phyloP scores from a whole-genome alignment of 306 rosid genomes.

The Vicia faba region DNA sequence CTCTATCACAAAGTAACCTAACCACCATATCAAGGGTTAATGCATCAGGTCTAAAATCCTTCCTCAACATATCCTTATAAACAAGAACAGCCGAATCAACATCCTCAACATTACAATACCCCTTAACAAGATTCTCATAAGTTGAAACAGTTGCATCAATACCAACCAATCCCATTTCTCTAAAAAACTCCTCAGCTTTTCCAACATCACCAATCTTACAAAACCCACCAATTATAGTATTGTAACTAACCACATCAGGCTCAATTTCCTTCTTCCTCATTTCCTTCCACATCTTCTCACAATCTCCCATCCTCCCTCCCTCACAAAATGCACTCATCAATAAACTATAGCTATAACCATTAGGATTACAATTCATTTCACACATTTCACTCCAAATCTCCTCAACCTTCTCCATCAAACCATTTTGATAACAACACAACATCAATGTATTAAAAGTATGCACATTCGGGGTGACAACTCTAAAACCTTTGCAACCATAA shows the following conservation, averaged over 20 bases:
- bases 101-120: conserved; percentile 58
- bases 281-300: conserved; percentile 60
- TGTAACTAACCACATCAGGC: conserved; percentile 64
- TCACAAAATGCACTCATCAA: conserved; percentile 71
- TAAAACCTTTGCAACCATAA: background rate
- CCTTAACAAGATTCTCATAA: conserved; percentile 64
- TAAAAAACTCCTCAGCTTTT: conserved; percentile 66
- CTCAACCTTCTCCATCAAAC: conserved; percentile 50
- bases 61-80: conserved; percentile 71
- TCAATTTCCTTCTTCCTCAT: conserved; percentile 55
- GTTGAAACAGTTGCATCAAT: conserved; percentile 56
- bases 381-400: conserved; percentile 66
- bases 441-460: conserved; percentile 67
- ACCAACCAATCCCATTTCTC: conserved; percentile 65
- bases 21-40: conserved; percentile 50
- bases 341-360: conserved; percentile 58
- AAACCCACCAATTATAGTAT: conserved; percentile 81
- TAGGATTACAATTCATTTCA: conserved; percentile 47
- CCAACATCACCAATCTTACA: conserved; percentile 61
- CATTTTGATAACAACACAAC: conserved; percentile 65
- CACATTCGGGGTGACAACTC: conserved; percentile 58
- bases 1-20: conserved; percentile 50
- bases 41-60: conserved; percentile 52
- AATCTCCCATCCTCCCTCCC: conserved; percentile 53
- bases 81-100: conserved; percentile 62